Evolutionary conservation across 805 yeast species (phyloP).

Genomic region (Nematodospora valgi): DNA sequence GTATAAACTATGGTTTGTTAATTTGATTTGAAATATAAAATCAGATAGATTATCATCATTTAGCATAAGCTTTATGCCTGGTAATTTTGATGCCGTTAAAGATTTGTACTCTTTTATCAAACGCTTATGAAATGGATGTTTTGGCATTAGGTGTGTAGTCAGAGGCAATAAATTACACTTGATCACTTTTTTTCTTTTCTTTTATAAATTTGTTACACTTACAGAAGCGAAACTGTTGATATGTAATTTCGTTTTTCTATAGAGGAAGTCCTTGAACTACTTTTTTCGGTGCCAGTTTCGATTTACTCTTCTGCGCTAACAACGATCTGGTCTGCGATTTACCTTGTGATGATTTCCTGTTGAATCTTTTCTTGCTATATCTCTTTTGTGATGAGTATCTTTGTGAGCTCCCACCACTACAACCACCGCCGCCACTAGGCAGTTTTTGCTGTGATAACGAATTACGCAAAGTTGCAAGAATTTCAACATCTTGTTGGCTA

Average conservation of each 20-base stretch:
- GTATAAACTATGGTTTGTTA: constrained; percentile 12
- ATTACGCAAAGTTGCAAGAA: background rate
- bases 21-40: constrained; percentile 20
- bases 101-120: constrained; percentile 26
- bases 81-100: constrained; percentile 11
- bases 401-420: background rate
- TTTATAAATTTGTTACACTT: background rate
- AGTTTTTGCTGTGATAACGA: background rate
- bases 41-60: constrained; percentile 16
- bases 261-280: too few relatives aligned
- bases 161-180: background rate
- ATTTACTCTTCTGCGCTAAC: too few relatives aligned
- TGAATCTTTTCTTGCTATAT: too few relatives aligned
- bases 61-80: constrained; percentile 22
- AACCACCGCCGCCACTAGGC: background rate
- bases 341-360: too few relatives aligned
- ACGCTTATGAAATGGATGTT: constrained; percentile 27
- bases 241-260: too few relatives aligned
- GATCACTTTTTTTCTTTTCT: background rate
- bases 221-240: too few relatives aligned
- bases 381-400: constrained; percentile 1
- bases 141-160: constrained; percentile 5
- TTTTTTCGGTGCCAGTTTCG: too few relatives aligned
- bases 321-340: too few relatives aligned
- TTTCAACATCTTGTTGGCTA: constrained; percentile 1